These are phyloP conservation scores for Hemisphaericaspora lyxosophila DNA, from an alignment of 1,139 yeast species.

Conservation along the genomic window DNA sequence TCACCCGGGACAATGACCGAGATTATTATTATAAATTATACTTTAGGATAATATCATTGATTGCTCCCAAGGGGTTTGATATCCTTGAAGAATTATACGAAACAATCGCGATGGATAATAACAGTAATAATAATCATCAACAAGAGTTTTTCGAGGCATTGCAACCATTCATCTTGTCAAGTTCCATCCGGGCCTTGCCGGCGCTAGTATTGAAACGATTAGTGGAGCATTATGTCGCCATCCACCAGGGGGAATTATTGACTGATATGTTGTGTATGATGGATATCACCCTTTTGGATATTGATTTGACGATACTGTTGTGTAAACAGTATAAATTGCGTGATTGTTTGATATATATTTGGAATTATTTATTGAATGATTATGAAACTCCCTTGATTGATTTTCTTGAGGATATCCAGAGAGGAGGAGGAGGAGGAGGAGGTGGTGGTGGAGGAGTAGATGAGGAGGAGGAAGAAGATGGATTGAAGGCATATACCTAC, in stretches of 20 bases:
- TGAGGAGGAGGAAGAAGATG: conserved; percentile 22
- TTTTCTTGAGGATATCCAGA: conserved; percentile 43
- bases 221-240: conserved; percentile 48
- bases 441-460: conserved; percentile 12
- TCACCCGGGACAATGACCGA: conserved; percentile 19
- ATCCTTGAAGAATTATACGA: conserved; percentile 59
- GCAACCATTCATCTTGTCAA: conserved; percentile 50
- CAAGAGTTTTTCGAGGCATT: conserved; percentile 49
- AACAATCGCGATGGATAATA: conserved; percentile 23
- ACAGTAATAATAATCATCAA: conserved; percentile 7
- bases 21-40: conserved; percentile 8
- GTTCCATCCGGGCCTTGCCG: conserved; percentile 50
- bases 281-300: conserved; percentile 65
- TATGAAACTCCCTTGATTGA: conserved; percentile 66
- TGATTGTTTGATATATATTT: conserved; percentile 65
- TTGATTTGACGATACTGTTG: conserved; percentile 64
- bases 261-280: conserved; percentile 68
- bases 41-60: conserved; percentile 19
- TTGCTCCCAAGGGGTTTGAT: conserved; percentile 21
- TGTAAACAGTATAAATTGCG: conserved; percentile 54
- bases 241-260: conserved; percentile 45
- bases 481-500: conserved; percentile 53
- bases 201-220: conserved; percentile 62
- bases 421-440: conserved; percentile 8
- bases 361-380: conserved; percentile 66